These are phyloP conservation scores for Leptodermis oblonga DNA, from an alignment of 257 asterid species.

Conservation along the genomic window DNA sequence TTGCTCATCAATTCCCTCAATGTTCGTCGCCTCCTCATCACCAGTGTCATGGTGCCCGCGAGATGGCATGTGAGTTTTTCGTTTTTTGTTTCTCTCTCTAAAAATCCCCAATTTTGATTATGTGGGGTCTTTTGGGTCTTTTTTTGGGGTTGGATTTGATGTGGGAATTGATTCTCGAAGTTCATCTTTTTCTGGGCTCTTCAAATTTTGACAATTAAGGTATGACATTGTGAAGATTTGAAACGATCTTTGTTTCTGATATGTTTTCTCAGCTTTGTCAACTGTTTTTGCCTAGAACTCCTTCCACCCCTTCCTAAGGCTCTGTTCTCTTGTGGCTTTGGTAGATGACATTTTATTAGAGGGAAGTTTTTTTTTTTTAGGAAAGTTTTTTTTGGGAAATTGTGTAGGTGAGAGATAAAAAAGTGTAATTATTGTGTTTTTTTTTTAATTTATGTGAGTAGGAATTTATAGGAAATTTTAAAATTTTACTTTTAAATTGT, in stretches of 20 bases:
- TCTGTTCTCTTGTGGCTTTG: no score
- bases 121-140: neutral
- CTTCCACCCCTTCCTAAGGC: neutral
- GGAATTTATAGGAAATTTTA: no score
- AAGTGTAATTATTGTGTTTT: no score
- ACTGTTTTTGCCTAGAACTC: neutral
- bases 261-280: neutral
- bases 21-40: constrained; percentile 79
- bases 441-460: no score
- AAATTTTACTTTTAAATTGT: no score
- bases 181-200: neutral
- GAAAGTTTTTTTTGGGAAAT: no score
- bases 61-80: constrained; percentile 80
- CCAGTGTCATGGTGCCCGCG: constrained; percentile 93
- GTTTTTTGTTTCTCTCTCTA: no score
- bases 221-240: neutral
- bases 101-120: no score
- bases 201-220: neutral
- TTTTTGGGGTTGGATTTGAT: neutral
- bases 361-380: no score
- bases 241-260: neutral
- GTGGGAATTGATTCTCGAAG: no score
- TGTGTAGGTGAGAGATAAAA: no score
- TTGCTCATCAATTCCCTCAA: constrained; percentile 74
- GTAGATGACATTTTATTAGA: no score